Base-by-base conservation (phyloP, 2,329 filamentous ascomycete species). In the Cryphonectria carpinicola region DNA sequence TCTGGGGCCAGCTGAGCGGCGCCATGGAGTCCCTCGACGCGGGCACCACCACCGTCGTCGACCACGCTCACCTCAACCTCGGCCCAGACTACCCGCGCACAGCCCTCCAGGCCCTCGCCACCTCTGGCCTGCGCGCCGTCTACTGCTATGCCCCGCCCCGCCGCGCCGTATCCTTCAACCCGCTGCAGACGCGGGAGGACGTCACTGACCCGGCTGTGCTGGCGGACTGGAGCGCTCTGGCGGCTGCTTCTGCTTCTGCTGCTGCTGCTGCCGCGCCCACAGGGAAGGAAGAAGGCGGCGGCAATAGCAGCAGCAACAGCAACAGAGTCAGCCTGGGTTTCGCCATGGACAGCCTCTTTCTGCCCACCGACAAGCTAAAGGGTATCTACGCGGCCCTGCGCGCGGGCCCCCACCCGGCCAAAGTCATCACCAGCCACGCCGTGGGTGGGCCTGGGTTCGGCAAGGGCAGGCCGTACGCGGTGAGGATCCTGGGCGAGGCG, bases 61-160 rank as follows among this genome's bases (percentile, higher is more conserved):
- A 81, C 52, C 79, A 82, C 68, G 77, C 80, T 0, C 79, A 81
- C 69, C 74, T 79, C 41, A 80, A 77, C 70, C 74, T 77, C 25
- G 75, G 76, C 4, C 73, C 78, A 22, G 75, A 80, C 7, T 75
- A 80, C 68, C 74, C 78, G 13, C 63, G 77, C 65, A 76, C 78
- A n/a, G 81, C 79, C 39, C 77, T 84, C 46, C 78, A 81, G 17
- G 83, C 81, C 35, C 80, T 82, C 5, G 74, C 80, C 3, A 76
- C 81, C 13, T 83, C 84, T 1, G 84, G 84, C 2, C 80, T 86
- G 25, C 81, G 85, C 6, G 81, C 83, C 10, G 76, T 85, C 7
- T 86, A 82, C 75, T 82, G 81, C 70, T 84, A 82, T 71, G 79
- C 78, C 13, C 80, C 81, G 1, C 79, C 78, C 1, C 74, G 76